phyloP scores from a whole-genome alignment of 306 rosid genomes.

The Dalbergia cultrata region DNA sequence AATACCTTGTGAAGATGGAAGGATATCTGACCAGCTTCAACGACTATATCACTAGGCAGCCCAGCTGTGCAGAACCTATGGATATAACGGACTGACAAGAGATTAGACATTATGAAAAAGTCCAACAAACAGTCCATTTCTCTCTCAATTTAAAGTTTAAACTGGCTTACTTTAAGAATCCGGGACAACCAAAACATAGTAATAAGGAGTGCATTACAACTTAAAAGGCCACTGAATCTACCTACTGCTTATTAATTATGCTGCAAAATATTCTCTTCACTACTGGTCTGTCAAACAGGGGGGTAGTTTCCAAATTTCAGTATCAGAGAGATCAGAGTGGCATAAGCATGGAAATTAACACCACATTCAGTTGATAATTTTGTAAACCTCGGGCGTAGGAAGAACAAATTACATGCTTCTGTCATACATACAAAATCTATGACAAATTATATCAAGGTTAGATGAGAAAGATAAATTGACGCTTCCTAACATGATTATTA shows the following conservation, averaged over 20 bases:
- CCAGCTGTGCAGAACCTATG: slow-evolving; percentile 96
- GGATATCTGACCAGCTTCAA: slow-evolving; percentile 95
- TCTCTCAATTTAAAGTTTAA: not conserved
- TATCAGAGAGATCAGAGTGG: slow-evolving; percentile 15
- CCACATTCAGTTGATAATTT: not conserved
- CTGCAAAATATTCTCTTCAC: not conserved
- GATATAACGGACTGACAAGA: slow-evolving; percentile 30
- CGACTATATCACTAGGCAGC: slow-evolving; percentile 91
- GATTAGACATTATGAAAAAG: not conserved
- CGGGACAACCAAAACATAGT: not conserved
- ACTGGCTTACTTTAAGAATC: slow-evolving; percentile 2
- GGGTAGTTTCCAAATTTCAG: too few relatives aligned
- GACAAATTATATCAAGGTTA: not conserved
- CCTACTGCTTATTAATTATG: not conserved
- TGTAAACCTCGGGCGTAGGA: too few relatives aligned
- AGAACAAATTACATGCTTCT: slow-evolving; percentile 8
- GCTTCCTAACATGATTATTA: not conserved
- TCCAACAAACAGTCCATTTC: not conserved
- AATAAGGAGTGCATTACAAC: not conserved
- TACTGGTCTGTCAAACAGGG: not conserved
- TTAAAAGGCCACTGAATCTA: slow-evolving; percentile 14
- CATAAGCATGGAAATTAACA: slow-evolving; percentile 6
- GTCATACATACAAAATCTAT: slow-evolving; percentile 1
- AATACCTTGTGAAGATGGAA: slow-evolving; percentile 99
- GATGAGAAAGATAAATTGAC: not conserved